phyloP scores from a whole-genome alignment of 495 filamentous ascomycete species.

The Hypoxylon subgilvum region DNA sequence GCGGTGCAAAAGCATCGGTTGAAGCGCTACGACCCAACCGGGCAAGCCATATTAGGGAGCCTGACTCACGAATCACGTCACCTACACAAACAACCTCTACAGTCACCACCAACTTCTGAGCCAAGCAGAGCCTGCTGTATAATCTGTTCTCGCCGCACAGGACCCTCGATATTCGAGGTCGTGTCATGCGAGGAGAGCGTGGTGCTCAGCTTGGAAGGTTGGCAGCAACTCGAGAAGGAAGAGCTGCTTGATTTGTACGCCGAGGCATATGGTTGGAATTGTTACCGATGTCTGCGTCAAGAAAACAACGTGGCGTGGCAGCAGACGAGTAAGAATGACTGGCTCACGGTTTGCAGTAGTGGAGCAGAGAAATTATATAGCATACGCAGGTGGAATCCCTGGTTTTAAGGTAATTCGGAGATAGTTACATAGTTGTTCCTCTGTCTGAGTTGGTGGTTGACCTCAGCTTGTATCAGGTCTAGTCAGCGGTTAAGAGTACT shows the following conservation, averaged over 20 bases:
- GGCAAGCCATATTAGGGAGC: constrained; percentile 14
- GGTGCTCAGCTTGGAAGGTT: constrained; percentile 26
- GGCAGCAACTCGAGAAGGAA: constrained; percentile 20
- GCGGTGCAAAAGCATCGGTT: constrained; percentile 24
- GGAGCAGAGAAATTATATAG: constrained; percentile 23
- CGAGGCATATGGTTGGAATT: constrained; percentile 33
- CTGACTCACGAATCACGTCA: constrained; percentile 26
- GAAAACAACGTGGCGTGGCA: constrained; percentile 29
- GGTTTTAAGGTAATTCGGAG: constrained; percentile 10
- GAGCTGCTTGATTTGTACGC: constrained; percentile 30
- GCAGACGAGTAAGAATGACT: constrained; percentile 30
- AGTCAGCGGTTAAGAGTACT: no score
- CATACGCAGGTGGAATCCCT: constrained; percentile 29
- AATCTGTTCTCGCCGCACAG: constrained; percentile 26
- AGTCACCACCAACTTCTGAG: constrained; percentile 1
- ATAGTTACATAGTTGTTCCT: neutral
- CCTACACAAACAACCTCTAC: constrained; percentile 27
- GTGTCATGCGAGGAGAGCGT: constrained; percentile 33
- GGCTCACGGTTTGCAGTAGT: constrained; percentile 25
- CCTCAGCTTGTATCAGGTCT: neutral
- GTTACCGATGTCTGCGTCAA: constrained; percentile 26
- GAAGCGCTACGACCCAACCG: constrained; percentile 21
- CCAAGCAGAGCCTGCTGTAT: constrained; percentile 19
- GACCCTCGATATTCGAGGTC: constrained; percentile 33
- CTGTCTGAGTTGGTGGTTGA: neutral